Evolutionary conservation across 1,139 yeast species (phyloP), one percentile per base, ranked within the genome.

Genomic region (Blastobotrys apis): DNA sequence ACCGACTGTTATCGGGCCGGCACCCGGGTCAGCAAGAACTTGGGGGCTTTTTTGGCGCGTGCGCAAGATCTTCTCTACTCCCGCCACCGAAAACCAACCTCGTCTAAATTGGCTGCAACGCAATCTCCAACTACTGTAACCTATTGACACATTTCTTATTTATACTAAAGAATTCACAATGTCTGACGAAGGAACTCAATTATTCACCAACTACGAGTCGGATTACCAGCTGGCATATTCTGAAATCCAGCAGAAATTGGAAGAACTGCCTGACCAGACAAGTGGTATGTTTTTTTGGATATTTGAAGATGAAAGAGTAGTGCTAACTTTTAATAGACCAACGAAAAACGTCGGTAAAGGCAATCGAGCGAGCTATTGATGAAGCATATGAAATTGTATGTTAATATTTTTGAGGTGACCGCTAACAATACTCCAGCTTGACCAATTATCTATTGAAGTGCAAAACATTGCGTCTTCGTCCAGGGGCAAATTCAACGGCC

Each of bases 391-490:
- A 86, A 60, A 73, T 84, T 43, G 69, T 68, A 55, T 45, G 70
- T 27, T 9, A 20, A 6, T 3, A 17, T 19, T 13, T 4, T 31
- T 12, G 33, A 3, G 12, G 5, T 17, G 27, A 20, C 5, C 9
- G 13, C 23, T 27, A 29, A 37, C 15, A 16, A 4, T 20, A 10
- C 33, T 34, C 15, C 15, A 65, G 56, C 69, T 84, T 39, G 94
- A 85, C 58, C 94, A 87, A 55, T 79, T 87, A 80, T 74, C 77
- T 29, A 72, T 86, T 33, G 95, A 86, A 59, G 84, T 86, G 1
- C 92, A 84, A 60, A 83, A 81, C 57, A 74, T 87, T 43, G 87
- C 95, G 4, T 79, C 88, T 1, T 75, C 75, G 39, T 75, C 79
- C 52, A 70, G 95, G 47, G 75, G 88, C 1, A 67, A 77, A 10